Percentiles rank a stretch among this genome's conserved stretches.
phyloP scores from a whole-genome alignment of 306 rosid species.

The Sphenostylis stenocarpa region DNA sequence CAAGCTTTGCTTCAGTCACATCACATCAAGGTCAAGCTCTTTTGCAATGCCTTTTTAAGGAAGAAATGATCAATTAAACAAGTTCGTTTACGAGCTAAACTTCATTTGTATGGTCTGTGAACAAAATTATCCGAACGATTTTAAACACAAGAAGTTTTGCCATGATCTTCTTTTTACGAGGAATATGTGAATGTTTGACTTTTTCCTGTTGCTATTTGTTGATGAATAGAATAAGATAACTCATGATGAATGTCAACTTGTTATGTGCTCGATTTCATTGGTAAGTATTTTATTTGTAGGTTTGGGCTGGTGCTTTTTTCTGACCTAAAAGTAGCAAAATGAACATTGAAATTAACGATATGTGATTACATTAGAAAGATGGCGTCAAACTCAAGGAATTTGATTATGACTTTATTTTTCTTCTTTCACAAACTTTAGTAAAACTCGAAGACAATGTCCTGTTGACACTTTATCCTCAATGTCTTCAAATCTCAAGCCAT shows the following conservation, averaged over 20 bases:
- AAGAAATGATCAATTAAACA: no score
- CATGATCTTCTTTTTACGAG: no score
- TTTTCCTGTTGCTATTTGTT: not conserved
- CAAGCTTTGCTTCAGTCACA: no score
- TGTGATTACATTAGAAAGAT: not conserved
- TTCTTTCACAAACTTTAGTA: slow-evolving; percentile 12
- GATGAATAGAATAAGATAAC: not conserved
- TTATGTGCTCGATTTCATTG: not conserved
- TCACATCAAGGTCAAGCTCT: no score
- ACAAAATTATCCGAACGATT: no score
- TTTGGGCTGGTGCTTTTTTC: not conserved
- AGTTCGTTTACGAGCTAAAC: no score
- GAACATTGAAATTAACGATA: not conserved
- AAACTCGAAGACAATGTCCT: not conserved
- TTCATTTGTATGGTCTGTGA: no score
- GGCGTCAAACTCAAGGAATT: slow-evolving; percentile 23
- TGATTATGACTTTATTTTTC: not conserved
- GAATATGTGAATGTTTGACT: not conserved
- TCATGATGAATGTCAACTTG: not conserved
- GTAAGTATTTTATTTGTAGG: not conserved
- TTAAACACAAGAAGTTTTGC: no score
- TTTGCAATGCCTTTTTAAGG: no score
- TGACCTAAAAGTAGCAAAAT: not conserved
- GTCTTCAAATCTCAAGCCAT: not conserved
- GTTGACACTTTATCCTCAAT: not conserved